Conservation (phyloP, 768 basidiomycete genomes). For the Boletus sp. region DNA sequence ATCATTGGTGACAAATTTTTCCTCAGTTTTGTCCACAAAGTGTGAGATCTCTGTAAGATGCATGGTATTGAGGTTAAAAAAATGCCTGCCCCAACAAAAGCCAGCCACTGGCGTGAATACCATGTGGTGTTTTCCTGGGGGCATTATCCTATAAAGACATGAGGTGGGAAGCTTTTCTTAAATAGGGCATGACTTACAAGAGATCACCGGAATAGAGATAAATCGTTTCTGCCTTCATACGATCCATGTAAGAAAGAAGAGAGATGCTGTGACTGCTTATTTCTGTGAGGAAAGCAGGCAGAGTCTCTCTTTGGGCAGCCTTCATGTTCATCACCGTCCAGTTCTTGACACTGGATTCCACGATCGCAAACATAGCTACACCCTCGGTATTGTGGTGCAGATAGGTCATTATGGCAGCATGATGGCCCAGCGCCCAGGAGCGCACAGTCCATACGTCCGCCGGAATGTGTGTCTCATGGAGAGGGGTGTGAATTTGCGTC, state of each 20-base stretch:
- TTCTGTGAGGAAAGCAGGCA: background rate
- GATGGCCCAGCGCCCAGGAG: background rate
- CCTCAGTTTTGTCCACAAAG: no score
- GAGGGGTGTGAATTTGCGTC: background rate
- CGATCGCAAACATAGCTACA: background rate
- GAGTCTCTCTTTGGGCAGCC: background rate
- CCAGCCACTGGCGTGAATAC: constrained; percentile 4
- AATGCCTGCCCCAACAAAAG: constrained; percentile 4
- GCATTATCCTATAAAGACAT: background rate
- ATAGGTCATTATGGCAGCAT: background rate
- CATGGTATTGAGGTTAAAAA: constrained; percentile 7
- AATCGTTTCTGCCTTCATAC: background rate
- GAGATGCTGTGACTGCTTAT: background rate
- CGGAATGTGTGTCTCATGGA: accelerated
- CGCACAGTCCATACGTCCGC: background rate
- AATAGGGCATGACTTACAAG: background rate
- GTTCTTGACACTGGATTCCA: background rate
- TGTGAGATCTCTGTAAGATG: background rate
- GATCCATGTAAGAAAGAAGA: background rate
- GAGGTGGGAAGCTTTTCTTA: background rate
- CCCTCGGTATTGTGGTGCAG: constrained; percentile 1
- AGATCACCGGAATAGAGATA: background rate
- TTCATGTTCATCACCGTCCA: background rate
- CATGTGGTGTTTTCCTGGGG: background rate
- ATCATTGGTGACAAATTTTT: no score